These are phyloP conservation scores for Cylindrodendrum hubeiense DNA, from an alignment of 2,329 filamentous ascomycete species.

Conservation along the genomic window DNA sequence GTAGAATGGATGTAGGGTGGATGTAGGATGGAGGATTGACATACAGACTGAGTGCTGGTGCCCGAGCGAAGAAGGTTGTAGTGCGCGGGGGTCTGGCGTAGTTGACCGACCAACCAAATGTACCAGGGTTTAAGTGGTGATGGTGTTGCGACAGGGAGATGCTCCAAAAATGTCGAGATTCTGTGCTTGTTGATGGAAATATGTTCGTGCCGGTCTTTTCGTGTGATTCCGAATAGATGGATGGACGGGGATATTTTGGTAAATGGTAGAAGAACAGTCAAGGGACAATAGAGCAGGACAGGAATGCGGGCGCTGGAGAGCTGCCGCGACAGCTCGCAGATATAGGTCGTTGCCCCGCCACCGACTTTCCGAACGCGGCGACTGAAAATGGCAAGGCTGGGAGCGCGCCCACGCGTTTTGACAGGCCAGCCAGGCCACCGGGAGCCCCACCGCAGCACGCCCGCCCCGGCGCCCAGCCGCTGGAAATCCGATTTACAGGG, in stretches of 20 bases:
- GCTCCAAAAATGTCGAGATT: neutral
- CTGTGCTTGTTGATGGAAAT: no score
- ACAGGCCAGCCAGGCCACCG: constrained; percentile 1
- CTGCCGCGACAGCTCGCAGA: constrained; percentile 30
- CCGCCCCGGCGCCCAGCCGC: constrained; percentile 20
- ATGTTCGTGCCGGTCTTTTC: neutral
- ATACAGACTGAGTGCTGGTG: constrained; percentile 3
- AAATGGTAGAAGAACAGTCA: neutral
- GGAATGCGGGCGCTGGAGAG: constrained; percentile 26
- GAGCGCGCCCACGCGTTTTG: constrained; percentile 6
- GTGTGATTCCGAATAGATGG: neutral
- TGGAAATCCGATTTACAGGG: constrained; percentile 19
- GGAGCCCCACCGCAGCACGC: neutral
- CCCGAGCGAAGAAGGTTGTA: constrained; percentile 12
- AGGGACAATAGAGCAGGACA: constrained; percentile 22
- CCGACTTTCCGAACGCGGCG: constrained; percentile 50
- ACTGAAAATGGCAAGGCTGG: constrained; percentile 51
- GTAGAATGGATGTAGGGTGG: neutral
- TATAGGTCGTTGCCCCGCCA: constrained; percentile 65
- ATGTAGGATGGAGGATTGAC: neutral
- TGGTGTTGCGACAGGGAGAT: neutral
- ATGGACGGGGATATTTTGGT: neutral
- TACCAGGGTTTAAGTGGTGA: neutral
- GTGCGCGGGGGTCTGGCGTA: constrained; percentile 10
- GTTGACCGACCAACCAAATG: constrained; percentile 27